Conservation (phyloP, 1,139 yeast species). For the Suhomyces bolitotheri region DNA sequence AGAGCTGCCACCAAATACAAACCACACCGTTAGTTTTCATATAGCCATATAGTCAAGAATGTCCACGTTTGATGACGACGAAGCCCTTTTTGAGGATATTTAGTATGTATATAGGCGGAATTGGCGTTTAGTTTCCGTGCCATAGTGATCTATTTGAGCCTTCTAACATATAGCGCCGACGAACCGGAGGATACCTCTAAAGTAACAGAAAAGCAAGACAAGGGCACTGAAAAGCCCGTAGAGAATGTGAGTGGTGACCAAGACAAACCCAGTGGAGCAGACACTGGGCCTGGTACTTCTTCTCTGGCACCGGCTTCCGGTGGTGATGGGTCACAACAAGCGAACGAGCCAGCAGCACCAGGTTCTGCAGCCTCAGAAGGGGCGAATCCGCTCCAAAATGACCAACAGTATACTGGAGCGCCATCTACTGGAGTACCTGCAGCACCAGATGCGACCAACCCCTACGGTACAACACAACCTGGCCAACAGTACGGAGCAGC, state of each 20-base stretch:
- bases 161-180: slow-evolving; percentile 17
- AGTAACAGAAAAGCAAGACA: too few species aligned
- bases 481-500: background rate
- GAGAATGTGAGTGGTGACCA: background rate
- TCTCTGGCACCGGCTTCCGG: background rate
- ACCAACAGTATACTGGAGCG: background rate
- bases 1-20: background rate
- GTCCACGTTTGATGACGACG: slow-evolving; percentile 80
- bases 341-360: background rate
- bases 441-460: background rate
- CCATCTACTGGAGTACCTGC: background rate
- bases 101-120: slow-evolving; percentile 34
- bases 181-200: slow-evolving; percentile 14
- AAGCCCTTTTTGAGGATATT: slow-evolving; percentile 78
- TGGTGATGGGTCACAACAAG: background rate
- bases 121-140: background rate
- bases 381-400: background rate
- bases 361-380: background rate
- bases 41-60: slow-evolving; percentile 23
- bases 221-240: slow-evolving; percentile 10
- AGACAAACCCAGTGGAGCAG: background rate
- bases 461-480: background rate
- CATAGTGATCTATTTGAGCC: slow-evolving; percentile 10
- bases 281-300: background rate
- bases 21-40: background rate